A percentile compares a stretch with the other conserved stretches of the same genome.
phyloP scores from a whole-genome alignment of 495 filamentous ascomycete species.

The Penicillium desertorum region DNA sequence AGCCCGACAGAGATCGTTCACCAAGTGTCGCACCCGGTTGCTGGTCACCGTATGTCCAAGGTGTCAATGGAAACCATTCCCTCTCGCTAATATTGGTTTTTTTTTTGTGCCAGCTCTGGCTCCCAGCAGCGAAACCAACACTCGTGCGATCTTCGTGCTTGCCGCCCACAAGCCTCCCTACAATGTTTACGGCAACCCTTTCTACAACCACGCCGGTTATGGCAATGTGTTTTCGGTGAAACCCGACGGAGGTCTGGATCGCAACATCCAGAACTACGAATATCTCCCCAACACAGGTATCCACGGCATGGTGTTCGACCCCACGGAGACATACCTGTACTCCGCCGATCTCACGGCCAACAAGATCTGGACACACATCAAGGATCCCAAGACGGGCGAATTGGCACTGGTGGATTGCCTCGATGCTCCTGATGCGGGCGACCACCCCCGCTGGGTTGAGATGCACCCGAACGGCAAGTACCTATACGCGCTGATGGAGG shows the following conservation, averaged over 20 bases:
- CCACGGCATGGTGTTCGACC: slow-evolving; percentile 88
- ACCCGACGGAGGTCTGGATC: slow-evolving; percentile 56
- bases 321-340: slow-evolving; percentile 80
- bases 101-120: slow-evolving; percentile 55
- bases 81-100: background rate
- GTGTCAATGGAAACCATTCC: background rate
- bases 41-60: slow-evolving; percentile 54
- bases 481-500: slow-evolving; percentile 83
- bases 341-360: slow-evolving; percentile 81
- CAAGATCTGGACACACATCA: slow-evolving; percentile 83
- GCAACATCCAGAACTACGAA: slow-evolving; percentile 77
- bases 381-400: slow-evolving; percentile 59
- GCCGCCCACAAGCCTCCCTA: slow-evolving; percentile 73
- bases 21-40: slow-evolving; percentile 68
- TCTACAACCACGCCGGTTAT: slow-evolving; percentile 79
- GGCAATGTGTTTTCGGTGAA: slow-evolving; percentile 76
- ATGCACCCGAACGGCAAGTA: slow-evolving; percentile 74
- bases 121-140: slow-evolving; percentile 67
- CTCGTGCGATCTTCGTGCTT: slow-evolving; percentile 81
- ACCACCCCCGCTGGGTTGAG: slow-evolving; percentile 84
- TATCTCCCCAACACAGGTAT: slow-evolving; percentile 73
- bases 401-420: slow-evolving; percentile 66
- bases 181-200: slow-evolving; percentile 81
- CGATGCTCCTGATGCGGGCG: slow-evolving; percentile 65
- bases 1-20: slow-evolving; percentile 77